Conservation (phyloP, 129 eudicot genomes). For the Helianthus annuus region HanXRQr2.0-SUNRISE NC_035437.2:93900166-93900665, state of each 20-base stretch:
- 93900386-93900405: background rate
- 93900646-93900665: too few relatives aligned
- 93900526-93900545: background rate
- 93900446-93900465: slow-evolving; percentile 16
- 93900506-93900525: slow-evolving; percentile 3
- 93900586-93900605: background rate
- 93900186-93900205: too few relatives aligned
- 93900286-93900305: too few relatives aligned
- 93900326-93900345: too few relatives aligned
- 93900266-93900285: too few relatives aligned
- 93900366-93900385: too few relatives aligned
- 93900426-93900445: slow-evolving; percentile 14
- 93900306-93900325: too few relatives aligned
- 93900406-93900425: slow-evolving; percentile 5
- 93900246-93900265: too few relatives aligned
- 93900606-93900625: background rate
- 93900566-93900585: background rate
- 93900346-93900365: too few relatives aligned
- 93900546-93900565: background rate
- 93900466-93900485: slow-evolving; percentile 17
- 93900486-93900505: slow-evolving; percentile 7
- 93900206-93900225: too few relatives aligned
- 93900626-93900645: background rate
- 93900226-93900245: too few relatives aligned
- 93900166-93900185: too few relatives aligned